These are phyloP conservation scores for Phalaenopsis hybrid DNA, from an alignment of 116 monocot species.

Conservation along the genomic window DNA sequence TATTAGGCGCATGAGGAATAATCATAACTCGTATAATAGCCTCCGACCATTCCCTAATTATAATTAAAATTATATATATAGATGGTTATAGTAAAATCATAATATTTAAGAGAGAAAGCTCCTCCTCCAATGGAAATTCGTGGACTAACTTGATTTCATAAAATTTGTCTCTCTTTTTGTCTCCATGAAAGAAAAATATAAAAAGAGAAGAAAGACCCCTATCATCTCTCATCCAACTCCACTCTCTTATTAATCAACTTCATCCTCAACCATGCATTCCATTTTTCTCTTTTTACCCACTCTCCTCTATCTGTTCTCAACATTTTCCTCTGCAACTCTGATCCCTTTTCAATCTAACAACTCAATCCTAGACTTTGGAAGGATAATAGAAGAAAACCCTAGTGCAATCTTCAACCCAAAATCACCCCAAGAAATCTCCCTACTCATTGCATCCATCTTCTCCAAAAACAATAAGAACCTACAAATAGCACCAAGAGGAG, in stretches of 20 bases:
- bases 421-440: conserved; percentile 12
- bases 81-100: no score
- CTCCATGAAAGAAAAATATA: not conserved
- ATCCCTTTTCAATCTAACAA: no score
- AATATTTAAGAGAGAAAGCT: no score
- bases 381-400: conserved; percentile 13
- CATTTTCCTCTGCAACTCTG: no score
- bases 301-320: not conserved
- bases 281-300: not conserved
- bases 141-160: no score
- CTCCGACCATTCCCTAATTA: no score
- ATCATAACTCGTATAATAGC: no score
- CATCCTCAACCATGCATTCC: not conserved
- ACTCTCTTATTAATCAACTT: no score
- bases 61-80: no score
- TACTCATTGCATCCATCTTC: conserved; percentile 9
- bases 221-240: not conserved
- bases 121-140: no score
- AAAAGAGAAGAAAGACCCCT: not conserved
- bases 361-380: conserved; percentile 19
- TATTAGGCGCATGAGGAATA: no score
- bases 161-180: not conserved
- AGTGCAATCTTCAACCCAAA: conserved; percentile 19
- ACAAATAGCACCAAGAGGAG: conserved; percentile 30
- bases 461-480: not conserved